Percentiles rank a stretch among this genome's conserved stretches.
phyloP scores from a whole-genome alignment of 306 rosid genomes.

The Alnus rubra region DNA sequence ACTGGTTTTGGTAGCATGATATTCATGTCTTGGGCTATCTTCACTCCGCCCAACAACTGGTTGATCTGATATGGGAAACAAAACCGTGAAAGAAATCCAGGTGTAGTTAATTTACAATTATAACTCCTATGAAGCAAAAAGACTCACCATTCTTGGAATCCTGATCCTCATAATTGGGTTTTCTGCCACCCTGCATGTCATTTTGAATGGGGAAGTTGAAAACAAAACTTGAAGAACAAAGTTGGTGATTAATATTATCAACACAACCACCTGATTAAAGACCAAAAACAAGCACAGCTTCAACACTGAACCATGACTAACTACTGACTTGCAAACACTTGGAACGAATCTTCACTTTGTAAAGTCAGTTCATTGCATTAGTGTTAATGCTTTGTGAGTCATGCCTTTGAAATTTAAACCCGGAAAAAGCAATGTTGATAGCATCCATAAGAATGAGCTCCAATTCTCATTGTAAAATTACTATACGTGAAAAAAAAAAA shows the following conservation, averaged over 20 bases:
- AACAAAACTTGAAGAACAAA: constrained; percentile 9
- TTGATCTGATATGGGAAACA: constrained; percentile 21
- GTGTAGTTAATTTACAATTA: neutral
- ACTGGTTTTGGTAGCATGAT: constrained; percentile 8
- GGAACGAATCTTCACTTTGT: neutral
- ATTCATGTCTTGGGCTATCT: constrained; percentile 17
- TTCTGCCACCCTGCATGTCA: constrained; percentile 37
- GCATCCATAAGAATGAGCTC: neutral
- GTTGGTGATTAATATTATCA: neutral
- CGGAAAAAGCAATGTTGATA: neutral
- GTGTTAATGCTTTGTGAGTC: neutral
- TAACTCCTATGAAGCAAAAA: neutral
- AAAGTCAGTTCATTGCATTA: neutral
- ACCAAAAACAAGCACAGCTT: neutral
- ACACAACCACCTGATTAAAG: neutral
- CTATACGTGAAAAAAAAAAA: neutral
- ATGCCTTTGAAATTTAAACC: neutral
- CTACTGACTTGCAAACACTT: neutral
- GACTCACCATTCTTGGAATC: constrained; percentile 30
- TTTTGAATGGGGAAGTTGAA: constrained; percentile 13
- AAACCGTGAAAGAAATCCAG: neutral
- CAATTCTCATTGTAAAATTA: neutral
- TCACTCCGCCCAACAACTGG: neutral
- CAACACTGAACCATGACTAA: neutral
- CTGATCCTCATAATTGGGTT: constrained; percentile 25